Evolutionary conservation across 306 rosid genomes (phyloP), one percentile per base, ranked within the genome.

Genomic region (Datisca glomerata): DNA sequence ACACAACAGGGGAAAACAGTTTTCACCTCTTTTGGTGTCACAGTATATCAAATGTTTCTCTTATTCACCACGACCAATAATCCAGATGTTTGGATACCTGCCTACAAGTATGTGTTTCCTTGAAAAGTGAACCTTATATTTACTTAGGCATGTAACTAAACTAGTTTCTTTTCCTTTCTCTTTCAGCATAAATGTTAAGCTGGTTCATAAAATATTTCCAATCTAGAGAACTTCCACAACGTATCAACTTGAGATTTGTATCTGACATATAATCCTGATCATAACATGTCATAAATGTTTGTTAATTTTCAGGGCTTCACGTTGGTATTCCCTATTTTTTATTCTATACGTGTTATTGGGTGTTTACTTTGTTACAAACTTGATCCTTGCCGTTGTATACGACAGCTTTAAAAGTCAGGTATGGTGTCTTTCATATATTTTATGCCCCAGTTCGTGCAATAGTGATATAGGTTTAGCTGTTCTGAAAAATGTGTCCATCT

Each of bases 21-120:
- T 35, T 89, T 89, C 73, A 84, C 94, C 65, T 89, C 98, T 19
- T 84, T 61, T 52, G 83, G 86, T 21, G 21, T 75, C 32, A 80
- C 98, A 0, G 45, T 89, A 51, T 89, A 75, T 75, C 94, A 89
- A 53, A 66, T 89, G 81, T 66, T 89, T 57, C 36, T 84, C 44
- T 72, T 89, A 53, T 89, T 89, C 76, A 78, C 91, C 59, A 84
- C 98, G 19, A 74, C 86, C 59, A 89, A 89, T 71, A 89, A 68
- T 68, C 98, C 98, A 36, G 86, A 89, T 70, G 98, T 89, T 57
- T 89, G 98, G 98, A 72, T 80, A 65, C 98, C 93, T 63, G 98
- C 98, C 41, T 89, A 89, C 92, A 89, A 80, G 98, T 89, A 68
- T 68, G 95, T 27, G 48, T 35, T 28, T 24, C 41, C 59, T 61